Percentiles rank a stretch among this genome's conserved stretches.
phyloP scores from a whole-genome alignment of 1,139 yeast genomes.

The Blastobotrys capitulatus region DNA sequence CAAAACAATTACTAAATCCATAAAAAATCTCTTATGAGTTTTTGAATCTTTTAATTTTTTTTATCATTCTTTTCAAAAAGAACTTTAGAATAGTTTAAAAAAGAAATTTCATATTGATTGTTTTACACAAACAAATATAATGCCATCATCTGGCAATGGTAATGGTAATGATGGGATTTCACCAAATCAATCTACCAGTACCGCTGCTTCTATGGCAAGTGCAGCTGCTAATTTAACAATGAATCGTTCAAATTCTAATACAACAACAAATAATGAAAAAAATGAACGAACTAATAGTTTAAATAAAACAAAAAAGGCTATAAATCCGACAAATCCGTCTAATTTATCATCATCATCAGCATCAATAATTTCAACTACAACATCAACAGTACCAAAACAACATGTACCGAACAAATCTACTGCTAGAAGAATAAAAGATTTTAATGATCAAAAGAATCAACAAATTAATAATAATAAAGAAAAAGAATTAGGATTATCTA shows the following conservation, averaged over 20 bases:
- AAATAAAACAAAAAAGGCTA: not conserved
- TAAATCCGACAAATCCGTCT: not conserved
- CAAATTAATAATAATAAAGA: not conserved
- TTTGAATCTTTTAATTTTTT: no score
- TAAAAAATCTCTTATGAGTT: no score
- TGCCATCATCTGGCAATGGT: not conserved
- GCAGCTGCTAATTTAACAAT: not conserved
- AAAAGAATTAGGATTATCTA: not conserved
- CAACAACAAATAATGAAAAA: not conserved
- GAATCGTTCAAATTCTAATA: not conserved
- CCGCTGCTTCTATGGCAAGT: not conserved
- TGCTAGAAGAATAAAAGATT: constrained; percentile 5
- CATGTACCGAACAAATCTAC: constrained; percentile 16
- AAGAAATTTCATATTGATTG: no score
- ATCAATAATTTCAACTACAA: not conserved
- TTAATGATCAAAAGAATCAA: not conserved
- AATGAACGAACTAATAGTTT: not conserved
- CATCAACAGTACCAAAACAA: constrained; percentile 3
- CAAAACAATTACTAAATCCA: no score
- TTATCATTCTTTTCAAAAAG: no score
- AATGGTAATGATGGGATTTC: not conserved
- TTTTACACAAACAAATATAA: no score
- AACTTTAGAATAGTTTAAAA: no score
- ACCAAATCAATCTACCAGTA: not conserved
- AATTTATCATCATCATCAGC: not conserved